These are phyloP conservation scores for Lipomyces sp. DNA, from an alignment of 805 yeast genomes.

Conservation along the genomic window DNA sequence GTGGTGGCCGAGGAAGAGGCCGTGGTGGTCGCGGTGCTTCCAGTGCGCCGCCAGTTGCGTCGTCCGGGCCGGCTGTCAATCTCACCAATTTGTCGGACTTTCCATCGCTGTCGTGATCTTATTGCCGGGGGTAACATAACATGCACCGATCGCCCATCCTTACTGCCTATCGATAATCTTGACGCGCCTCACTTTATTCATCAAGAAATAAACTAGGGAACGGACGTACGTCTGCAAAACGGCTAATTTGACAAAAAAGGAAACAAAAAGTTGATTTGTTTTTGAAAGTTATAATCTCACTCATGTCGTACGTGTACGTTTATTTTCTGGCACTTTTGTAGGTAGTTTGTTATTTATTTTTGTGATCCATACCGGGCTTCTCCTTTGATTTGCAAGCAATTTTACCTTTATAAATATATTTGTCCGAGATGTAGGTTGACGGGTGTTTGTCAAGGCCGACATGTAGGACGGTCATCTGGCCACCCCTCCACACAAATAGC, in stretches of 20 bases:
- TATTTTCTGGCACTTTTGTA: not conserved
- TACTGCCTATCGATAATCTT: no score
- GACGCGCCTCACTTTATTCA: not conserved
- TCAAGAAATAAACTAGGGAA: not conserved
- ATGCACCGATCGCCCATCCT: no score
- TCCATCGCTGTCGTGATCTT: conserved; percentile 27
- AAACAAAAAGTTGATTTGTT: not conserved
- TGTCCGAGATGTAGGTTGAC: no score
- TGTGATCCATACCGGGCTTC: not conserved
- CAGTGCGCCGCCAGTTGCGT: conserved; percentile 42
- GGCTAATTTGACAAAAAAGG: not conserved
- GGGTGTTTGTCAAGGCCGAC: no score
- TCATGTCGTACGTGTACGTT: conserved; percentile 4
- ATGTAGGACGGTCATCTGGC: no score
- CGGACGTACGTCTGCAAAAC: not conserved
- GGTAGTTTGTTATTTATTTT: not conserved
- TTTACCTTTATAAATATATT: no score
- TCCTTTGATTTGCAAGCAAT: not conserved
- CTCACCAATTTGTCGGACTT: conserved; percentile 30
- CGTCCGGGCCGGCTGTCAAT: conserved; percentile 19
- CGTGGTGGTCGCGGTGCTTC: conserved; percentile 46
- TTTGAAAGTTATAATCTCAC: not conserved
- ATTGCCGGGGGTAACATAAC: not conserved
- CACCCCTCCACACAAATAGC: no score
- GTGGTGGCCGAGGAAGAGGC: conserved; percentile 42